Conservation (phyloP, 192 early-diverging fungal genomes). For the Funneliformis mosseae region DNA sequence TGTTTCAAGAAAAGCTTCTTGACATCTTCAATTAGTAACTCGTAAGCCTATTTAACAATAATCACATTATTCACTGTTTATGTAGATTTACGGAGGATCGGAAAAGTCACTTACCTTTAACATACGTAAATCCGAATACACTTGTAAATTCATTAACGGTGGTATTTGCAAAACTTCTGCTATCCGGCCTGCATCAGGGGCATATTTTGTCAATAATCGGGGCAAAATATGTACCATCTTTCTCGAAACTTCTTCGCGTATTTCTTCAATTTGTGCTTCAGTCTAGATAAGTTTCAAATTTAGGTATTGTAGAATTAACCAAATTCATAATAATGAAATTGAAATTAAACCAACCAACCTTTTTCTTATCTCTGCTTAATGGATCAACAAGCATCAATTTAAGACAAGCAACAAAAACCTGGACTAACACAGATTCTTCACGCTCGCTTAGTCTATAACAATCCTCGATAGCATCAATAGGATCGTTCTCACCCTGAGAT, state of each 20-base stretch:
- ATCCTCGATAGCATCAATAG: constrained; percentile 32
- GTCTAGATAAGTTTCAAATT: constrained; percentile 16
- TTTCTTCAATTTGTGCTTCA: constrained; percentile 43
- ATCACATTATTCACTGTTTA: not conserved
- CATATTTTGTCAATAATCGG: constrained; percentile 50
- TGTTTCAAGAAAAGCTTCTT: constrained; percentile 49
- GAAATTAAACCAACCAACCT: not conserved
- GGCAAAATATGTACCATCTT: constrained; percentile 45
- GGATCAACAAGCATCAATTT: constrained; percentile 39
- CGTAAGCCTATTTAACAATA: constrained; percentile 41
- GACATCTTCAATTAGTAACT: constrained; percentile 49
- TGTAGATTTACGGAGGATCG: not conserved
- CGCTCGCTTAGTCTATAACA: constrained; percentile 50
- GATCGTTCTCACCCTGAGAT: not conserved
- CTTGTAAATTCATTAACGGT: constrained; percentile 48
- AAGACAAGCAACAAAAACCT: constrained; percentile 50
- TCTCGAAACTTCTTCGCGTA: constrained; percentile 46
- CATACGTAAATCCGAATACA: constrained; percentile 53
- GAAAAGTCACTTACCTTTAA: constrained; percentile 38
- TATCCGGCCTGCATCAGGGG: constrained; percentile 45
- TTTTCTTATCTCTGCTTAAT: constrained; percentile 41
- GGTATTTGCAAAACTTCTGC: constrained; percentile 47
- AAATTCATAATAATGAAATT: not conserved
- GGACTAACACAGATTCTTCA: constrained; percentile 58
- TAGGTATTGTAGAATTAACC: not conserved